phyloP scores from a whole-genome alignment of 2,329 filamentous ascomycete species.

The Paramyrothecium roridum region DNA sequence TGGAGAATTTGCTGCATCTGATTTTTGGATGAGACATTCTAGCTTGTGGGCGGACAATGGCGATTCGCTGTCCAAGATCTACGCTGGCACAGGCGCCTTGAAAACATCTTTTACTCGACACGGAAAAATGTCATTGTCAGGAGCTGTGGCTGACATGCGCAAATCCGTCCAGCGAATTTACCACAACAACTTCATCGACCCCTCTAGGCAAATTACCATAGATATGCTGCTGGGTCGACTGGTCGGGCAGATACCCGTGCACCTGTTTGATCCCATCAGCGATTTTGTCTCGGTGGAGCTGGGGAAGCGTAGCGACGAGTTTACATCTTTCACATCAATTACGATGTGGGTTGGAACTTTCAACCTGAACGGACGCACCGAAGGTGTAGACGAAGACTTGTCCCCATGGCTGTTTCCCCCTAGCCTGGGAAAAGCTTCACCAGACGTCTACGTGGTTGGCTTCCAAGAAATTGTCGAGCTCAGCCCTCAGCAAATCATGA shows the following conservation, averaged over 20 bases:
- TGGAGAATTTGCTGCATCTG: conserved; percentile 64
- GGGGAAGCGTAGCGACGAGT: conserved; percentile 64
- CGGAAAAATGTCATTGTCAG: conserved; percentile 93
- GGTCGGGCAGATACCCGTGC: conserved; percentile 78
- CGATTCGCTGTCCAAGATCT: conserved; percentile 89
- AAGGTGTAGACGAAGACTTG: conserved; percentile 75
- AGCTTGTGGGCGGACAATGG: conserved; percentile 97
- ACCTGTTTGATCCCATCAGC: conserved; percentile 91
- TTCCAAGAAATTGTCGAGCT: conserved; percentile 99
- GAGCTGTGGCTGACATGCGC: conserved; percentile 88
- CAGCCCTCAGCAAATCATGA: conserved; percentile 98
- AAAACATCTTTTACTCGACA: conserved; percentile 93
- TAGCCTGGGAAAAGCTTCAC: conserved; percentile 55
- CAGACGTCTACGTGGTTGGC: conserved; percentile 84
- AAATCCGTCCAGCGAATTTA: conserved; percentile 94
- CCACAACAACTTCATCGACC: conserved; percentile 97
- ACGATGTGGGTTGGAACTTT: conserved; percentile 87
- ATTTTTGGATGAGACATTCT: conserved; percentile 91
- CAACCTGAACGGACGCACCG: conserved; percentile 86
- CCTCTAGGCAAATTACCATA: conserved; percentile 88
- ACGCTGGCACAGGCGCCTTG: conserved; percentile 91
- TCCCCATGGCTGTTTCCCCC: conserved; percentile 80
- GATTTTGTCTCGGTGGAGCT: conserved; percentile 83
- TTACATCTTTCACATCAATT: conserved; percentile 70
- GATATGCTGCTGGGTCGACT: conserved; percentile 86